Evolutionary conservation across 2,329 filamentous ascomycete genomes (phyloP).

Genomic region (Ceratocystis destructans): DNA sequence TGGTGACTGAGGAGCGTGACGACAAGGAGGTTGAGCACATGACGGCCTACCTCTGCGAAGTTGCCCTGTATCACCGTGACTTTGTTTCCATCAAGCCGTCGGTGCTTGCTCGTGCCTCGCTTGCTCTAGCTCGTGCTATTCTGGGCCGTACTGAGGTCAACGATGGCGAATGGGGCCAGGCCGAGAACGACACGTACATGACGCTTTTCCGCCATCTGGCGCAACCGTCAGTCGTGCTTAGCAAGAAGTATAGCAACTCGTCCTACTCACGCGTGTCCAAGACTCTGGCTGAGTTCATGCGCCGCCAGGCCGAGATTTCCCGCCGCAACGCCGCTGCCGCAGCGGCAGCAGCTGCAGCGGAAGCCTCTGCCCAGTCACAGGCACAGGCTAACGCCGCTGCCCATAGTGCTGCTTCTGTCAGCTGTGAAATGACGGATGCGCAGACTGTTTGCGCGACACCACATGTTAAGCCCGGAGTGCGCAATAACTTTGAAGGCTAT

Average conservation of each 20-base stretch:
- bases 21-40: constrained; percentile 88
- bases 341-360: constrained; percentile 27
- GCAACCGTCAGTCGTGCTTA: constrained; percentile 43
- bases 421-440: constrained; percentile 32
- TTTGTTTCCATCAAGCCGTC: constrained; percentile 90
- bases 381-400: constrained; percentile 2
- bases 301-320: constrained; percentile 43
- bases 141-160: constrained; percentile 64
- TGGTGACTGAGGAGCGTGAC: constrained; percentile 62
- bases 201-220: constrained; percentile 46
- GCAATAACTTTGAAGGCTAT: constrained; percentile 55
- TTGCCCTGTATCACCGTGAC: constrained; percentile 89
- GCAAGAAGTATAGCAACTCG: constrained; percentile 45
- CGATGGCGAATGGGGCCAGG: constrained; percentile 62
- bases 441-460: constrained; percentile 59
- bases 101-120: constrained; percentile 73
- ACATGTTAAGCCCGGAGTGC: constrained; percentile 49
- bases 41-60: constrained; percentile 86
- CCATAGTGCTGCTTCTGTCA: constrained; percentile 66
- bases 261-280: constrained; percentile 41
- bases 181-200: constrained; percentile 53
- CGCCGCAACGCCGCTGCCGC: constrained; percentile 30
- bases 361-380: constrained; percentile 39
- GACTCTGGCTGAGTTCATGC: constrained; percentile 45
- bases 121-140: constrained; percentile 77